Evolutionary conservation across 2,329 filamentous ascomycete genomes (phyloP).

Genomic region (Alternaria sp.): DNA sequence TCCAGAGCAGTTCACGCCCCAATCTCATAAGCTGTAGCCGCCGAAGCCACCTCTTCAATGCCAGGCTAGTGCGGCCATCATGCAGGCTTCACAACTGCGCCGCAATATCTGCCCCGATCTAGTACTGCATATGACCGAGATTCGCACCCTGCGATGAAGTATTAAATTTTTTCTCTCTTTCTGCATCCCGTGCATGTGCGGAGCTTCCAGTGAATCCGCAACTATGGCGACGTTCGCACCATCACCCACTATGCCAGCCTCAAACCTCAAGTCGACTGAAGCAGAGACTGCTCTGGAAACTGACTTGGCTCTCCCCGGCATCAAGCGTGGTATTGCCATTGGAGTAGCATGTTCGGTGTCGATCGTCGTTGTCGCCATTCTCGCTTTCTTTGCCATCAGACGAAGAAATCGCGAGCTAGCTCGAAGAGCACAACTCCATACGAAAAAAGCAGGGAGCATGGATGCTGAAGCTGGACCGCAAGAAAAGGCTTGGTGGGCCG

Average conservation of each 20-base stretch:
- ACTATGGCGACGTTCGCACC: constrained; percentile 14
- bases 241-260: constrained; percentile 7
- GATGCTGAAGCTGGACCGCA: constrained; percentile 23
- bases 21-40: constrained; percentile 12
- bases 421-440: constrained; percentile 6
- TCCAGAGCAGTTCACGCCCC: constrained; percentile 8
- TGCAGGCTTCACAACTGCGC: constrained; percentile 19
- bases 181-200: constrained; percentile 1
- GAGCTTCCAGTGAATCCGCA: constrained; percentile 3
- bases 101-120: constrained; percentile 10
- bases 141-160: constrained; percentile 15
- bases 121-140: constrained; percentile 11
- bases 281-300: constrained; percentile 11
- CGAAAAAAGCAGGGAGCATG: constrained; percentile 9
- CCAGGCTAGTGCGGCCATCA: constrained; percentile 8
- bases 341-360: constrained; percentile 37
- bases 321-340: constrained; percentile 44
- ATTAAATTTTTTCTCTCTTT: background rate
- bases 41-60: constrained; percentile 13
- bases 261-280: constrained; percentile 1
- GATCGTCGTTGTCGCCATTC: constrained; percentile 33
- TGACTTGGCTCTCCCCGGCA: constrained; percentile 33
- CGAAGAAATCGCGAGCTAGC: constrained; percentile 28
- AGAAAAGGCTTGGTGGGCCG: constrained; percentile 25
- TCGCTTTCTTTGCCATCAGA: constrained; percentile 34